These are phyloP conservation scores for Yamadazyma dendronema DNA, from an alignment of 1,139 yeast species.

Conservation along the genomic window DNA sequence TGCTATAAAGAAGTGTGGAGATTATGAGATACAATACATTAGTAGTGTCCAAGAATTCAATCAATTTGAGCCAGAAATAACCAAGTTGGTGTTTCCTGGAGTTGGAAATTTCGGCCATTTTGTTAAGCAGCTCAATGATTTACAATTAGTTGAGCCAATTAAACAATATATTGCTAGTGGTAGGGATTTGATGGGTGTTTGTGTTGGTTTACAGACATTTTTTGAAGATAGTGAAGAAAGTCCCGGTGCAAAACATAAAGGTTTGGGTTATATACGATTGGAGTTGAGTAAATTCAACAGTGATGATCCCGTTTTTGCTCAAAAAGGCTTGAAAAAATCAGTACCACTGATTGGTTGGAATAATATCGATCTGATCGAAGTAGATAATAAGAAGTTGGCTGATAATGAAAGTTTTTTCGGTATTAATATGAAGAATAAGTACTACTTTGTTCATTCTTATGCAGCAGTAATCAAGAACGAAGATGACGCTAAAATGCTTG, in stretches of 20 bases:
- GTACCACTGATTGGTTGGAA: constrained; percentile 99
- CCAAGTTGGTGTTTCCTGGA: constrained; percentile 77
- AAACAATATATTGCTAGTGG: constrained; percentile 67
- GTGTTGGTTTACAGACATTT: constrained; percentile 90
- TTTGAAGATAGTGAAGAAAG: constrained; percentile 76
- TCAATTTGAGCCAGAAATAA: constrained; percentile 42
- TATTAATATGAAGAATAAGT: constrained; percentile 57
- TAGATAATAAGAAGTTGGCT: constrained; percentile 9
- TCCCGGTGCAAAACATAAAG: constrained; percentile 47
- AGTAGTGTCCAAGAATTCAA: constrained; percentile 35
- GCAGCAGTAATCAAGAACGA: constrained; percentile 59
- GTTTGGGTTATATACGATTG: constrained; percentile 53
- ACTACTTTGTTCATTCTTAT: constrained; percentile 92
- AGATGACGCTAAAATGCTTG: constrained; percentile 28
- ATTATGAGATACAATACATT: constrained; percentile 55
- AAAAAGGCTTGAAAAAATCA: constrained; percentile 46
- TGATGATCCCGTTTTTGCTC: constrained; percentile 30
- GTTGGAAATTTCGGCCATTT: constrained; percentile 97
- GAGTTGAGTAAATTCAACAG: constrained; percentile 58
- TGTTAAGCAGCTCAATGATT: constrained; percentile 61
- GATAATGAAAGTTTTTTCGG: constrained; percentile 14
- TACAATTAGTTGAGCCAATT: constrained; percentile 67
- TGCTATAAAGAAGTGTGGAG: constrained; percentile 76
- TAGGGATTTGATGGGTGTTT: constrained; percentile 88
- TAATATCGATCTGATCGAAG: constrained; percentile 22